A percentile compares a stretch with the other conserved stretches of the same genome.
Evolutionary conservation across 2,329 filamentous ascomycete genomes (phyloP).

Genomic region (Massarina eburnea): DNA sequence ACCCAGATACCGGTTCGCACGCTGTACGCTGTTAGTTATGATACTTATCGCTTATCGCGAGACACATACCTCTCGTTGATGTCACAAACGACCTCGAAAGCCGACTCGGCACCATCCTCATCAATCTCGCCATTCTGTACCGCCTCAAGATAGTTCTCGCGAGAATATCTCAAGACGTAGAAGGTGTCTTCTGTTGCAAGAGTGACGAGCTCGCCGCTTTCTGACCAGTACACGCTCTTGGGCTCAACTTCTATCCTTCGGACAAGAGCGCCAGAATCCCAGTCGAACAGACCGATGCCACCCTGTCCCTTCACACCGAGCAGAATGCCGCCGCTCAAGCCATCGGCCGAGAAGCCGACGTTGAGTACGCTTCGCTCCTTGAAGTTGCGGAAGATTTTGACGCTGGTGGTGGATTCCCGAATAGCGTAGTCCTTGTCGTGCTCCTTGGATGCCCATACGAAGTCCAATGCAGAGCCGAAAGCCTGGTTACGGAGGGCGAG

Average conservation of each 20-base stretch:
- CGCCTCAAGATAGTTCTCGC: constrained; percentile 84
- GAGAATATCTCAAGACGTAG: constrained; percentile 89
- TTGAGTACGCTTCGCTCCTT: constrained; percentile 91
- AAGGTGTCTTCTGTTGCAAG: constrained; percentile 94
- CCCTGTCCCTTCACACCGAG: constrained; percentile 94
- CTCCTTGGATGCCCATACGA: constrained; percentile 95
- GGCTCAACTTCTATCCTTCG: constrained; percentile 84
- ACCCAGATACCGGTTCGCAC: constrained; percentile 97
- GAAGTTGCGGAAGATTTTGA: constrained; percentile 98
- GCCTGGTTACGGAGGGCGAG: constrained; percentile 97
- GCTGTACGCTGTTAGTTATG: constrained; percentile 45
- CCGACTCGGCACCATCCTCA: constrained; percentile 88
- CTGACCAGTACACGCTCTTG: constrained; percentile 87
- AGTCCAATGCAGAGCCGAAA: constrained; percentile 92
- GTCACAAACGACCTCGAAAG: constrained; percentile 95
- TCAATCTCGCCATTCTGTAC: constrained; percentile 81
- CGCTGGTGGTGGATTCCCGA: constrained; percentile 87
- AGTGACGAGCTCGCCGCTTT: constrained; percentile 88
- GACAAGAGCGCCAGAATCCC: constrained; percentile 85
- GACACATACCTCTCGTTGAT: constrained; percentile 78
- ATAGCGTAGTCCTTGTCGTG: constrained; percentile 99
- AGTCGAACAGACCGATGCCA: constrained; percentile 94
- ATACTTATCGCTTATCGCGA: constrained; percentile 14
- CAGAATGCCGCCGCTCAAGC: constrained; percentile 82
- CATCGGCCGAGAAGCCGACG: constrained; percentile 93